Conservation (phyloP, 495 filamentous ascomycete species). For the Massariosphaeria phaeospora region DNA sequence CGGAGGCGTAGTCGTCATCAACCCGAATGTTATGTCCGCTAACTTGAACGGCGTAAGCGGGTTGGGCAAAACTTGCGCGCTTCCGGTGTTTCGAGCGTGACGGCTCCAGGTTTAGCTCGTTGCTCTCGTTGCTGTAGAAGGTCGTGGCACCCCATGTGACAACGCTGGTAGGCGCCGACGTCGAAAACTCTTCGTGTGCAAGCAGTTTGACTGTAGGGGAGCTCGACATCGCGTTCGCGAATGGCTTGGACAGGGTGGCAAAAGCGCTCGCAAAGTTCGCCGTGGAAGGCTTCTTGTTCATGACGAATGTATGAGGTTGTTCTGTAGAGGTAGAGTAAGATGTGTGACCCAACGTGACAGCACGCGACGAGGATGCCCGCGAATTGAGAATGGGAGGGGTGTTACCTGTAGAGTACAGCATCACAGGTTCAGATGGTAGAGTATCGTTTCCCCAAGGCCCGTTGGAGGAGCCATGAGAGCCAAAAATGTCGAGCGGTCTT, state of each 20-base stretch:
- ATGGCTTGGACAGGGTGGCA: conserved; percentile 66
- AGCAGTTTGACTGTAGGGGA: conserved; percentile 59
- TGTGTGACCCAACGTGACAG: conserved; percentile 37
- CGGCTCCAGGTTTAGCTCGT: conserved; percentile 1
- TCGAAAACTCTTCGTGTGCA: conserved; percentile 58
- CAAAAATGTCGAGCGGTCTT: conserved; percentile 53
- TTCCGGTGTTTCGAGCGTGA: conserved; percentile 21
- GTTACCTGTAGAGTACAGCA: conserved; percentile 56
- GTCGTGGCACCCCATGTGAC: conserved; percentile 64
- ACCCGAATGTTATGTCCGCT: too few species aligned
- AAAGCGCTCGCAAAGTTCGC: conserved; percentile 60
- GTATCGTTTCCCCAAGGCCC: conserved; percentile 42
- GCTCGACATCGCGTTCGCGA: conserved; percentile 64
- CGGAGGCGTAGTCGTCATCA: conserved; percentile 27
- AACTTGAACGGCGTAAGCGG: conserved; percentile 15
- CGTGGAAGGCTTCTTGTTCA: conserved; percentile 42
- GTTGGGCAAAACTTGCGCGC: conserved; percentile 25
- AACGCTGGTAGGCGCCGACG: conserved; percentile 53
- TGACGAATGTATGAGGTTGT: conserved; percentile 38
- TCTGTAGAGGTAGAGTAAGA: conserved; percentile 70
- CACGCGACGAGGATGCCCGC: conserved; percentile 28
- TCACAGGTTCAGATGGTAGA: conserved; percentile 42
- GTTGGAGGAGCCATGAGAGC: conserved; percentile 57
- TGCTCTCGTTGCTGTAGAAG: conserved; percentile 46
- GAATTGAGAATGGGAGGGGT: conserved; percentile 57